Evolutionary conservation across 257 asterid genomes (phyloP).

Genomic region (Haberlea rhodopensis): DNA sequence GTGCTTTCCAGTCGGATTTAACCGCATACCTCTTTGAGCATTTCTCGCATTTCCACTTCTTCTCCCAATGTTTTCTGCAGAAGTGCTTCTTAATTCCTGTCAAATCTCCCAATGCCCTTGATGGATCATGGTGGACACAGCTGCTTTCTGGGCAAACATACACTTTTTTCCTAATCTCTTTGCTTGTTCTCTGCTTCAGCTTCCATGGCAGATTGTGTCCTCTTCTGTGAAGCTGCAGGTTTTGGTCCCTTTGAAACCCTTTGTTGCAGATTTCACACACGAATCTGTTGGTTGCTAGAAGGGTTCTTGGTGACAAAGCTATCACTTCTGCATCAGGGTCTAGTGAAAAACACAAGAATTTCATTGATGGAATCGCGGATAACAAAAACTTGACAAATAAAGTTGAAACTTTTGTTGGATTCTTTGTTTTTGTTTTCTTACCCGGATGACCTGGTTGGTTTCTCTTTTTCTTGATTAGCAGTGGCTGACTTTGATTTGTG

Average conservation of each 20-base stretch:
- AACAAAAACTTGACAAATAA: constrained; percentile 1
- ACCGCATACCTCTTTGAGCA: constrained; percentile 87
- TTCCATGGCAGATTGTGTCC: constrained; percentile 98
- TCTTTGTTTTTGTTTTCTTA: constrained; percentile 5
- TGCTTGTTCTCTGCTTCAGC: constrained; percentile 73
- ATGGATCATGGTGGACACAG: constrained; percentile 88
- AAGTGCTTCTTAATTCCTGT: constrained; percentile 96
- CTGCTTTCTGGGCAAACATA: constrained; percentile 81
- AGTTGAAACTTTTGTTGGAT: background rate
- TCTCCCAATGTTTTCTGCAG: constrained; percentile 87
- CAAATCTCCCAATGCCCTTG: constrained; percentile 90
- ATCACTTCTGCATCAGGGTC: constrained; percentile 95
- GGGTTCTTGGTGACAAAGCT: constrained; percentile 77
- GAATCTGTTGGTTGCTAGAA: constrained; percentile 83
- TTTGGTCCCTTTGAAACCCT: constrained; percentile 94
- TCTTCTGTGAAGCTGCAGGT: constrained; percentile 86
- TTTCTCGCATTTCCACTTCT: constrained; percentile 88
- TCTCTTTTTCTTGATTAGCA: constrained; percentile 68
- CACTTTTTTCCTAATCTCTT: constrained; percentile 63
- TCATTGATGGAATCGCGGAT: constrained; percentile 2
- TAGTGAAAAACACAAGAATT: constrained; percentile 17
- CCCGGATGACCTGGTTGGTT: constrained; percentile 97
- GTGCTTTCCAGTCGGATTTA: constrained; percentile 96
- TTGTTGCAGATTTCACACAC: constrained; percentile 86
- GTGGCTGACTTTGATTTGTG: constrained; percentile 31